phyloP scores from a whole-genome alignment of 805 yeast species.

The Teunomyces atbi region DNA sequence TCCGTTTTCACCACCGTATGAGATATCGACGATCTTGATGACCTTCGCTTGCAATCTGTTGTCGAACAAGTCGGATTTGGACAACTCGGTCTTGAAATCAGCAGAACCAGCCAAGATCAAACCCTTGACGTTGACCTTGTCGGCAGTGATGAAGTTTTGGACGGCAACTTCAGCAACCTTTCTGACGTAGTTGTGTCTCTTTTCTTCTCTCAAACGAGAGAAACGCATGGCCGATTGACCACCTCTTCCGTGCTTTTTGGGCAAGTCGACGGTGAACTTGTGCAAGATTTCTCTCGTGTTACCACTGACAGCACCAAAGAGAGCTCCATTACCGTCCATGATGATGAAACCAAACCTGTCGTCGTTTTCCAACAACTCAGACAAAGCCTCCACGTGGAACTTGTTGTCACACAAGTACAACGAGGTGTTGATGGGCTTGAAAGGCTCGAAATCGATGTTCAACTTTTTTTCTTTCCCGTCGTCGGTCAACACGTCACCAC shows the following conservation, averaged over 20 bases:
- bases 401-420: conserved; percentile 93
- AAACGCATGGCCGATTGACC: conserved; percentile 99
- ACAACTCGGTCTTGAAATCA: conserved; percentile 93
- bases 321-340: conserved; percentile 99
- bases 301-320: conserved; percentile 94
- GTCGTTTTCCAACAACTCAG: conserved; percentile 92
- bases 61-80: conserved; percentile 92
- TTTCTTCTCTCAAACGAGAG: conserved; percentile 97
- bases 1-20: conserved; percentile 99
- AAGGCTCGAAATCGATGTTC: conserved; percentile 97
- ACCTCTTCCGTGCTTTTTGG: conserved; percentile 99
- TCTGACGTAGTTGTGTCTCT: conserved; percentile 97
- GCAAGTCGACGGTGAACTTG: conserved; percentile 93
- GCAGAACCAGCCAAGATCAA: conserved; percentile 98
- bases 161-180: conserved; percentile 98
- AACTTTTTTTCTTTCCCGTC: conserved; percentile 98
- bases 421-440: conserved; percentile 98
- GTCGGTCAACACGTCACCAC: conserved; percentile 97
- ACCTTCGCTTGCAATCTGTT: conserved; percentile 82
- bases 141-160: conserved; percentile 92
- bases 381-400: conserved; percentile 95
- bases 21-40: conserved; percentile 90
- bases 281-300: conserved; percentile 95
- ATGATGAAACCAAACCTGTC: conserved; percentile 96
- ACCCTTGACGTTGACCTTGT: conserved; percentile 92